Evolutionary conservation across 139 green algal species (phyloP).

Genomic region (Tetraselmis chui): DNA sequence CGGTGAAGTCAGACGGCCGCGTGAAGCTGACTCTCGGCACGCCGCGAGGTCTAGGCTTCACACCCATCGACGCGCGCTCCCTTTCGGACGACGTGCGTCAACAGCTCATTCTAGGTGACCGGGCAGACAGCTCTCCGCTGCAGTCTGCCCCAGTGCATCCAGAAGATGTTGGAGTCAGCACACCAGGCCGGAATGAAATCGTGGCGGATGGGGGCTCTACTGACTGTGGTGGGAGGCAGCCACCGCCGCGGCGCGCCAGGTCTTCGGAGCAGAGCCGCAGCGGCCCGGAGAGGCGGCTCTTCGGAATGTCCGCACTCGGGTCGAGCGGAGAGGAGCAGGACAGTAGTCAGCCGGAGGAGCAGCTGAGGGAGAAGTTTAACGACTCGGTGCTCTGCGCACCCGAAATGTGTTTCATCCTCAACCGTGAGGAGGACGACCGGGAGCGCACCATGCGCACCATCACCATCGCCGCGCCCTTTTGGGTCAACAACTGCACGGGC

Average conservation of each 20-base stretch:
- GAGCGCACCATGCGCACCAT: constrained; percentile 31
- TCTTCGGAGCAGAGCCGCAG: too few species aligned
- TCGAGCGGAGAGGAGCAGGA: too few species aligned
- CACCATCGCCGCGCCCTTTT: constrained; percentile 56
- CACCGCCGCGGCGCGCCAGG: too few species aligned
- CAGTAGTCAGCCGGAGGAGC: not conserved
- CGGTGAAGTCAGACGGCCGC: not conserved
- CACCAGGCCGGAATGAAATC: too few species aligned
- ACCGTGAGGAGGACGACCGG: constrained; percentile 24
- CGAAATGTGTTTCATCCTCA: constrained; percentile 30
- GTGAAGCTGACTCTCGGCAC: not conserved
- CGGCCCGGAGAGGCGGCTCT: too few species aligned
- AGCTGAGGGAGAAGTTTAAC: not conserved
- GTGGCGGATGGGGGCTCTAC: too few species aligned
- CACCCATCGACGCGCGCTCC: too few species aligned
- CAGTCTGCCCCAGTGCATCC: not conserved
- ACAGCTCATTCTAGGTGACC: not conserved
- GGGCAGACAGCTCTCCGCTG: not conserved
- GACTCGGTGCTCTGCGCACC: not conserved
- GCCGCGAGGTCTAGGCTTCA: not conserved
- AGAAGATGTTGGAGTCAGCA: too few species aligned
- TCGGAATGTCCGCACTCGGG: too few species aligned
- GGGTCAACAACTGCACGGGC: constrained; percentile 77
- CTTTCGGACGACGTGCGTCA: too few species aligned
- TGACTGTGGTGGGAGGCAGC: too few species aligned